Evolutionary conservation across 2,329 filamentous ascomycete species (phyloP), one percentile per base, ranked within the genome.

Genomic region (Arachnomyces sp.): DNA sequence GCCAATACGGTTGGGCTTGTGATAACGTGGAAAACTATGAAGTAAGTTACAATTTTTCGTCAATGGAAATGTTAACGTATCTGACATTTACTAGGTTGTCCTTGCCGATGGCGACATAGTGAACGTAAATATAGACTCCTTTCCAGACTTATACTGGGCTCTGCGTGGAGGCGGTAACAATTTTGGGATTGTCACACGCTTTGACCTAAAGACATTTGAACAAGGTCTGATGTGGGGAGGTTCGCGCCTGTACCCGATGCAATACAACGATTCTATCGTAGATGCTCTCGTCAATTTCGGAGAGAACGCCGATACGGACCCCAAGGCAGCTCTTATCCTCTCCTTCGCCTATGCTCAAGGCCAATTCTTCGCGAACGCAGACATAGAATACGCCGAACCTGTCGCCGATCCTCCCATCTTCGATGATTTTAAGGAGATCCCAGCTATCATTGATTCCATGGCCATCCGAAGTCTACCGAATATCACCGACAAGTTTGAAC

Each of bases 91-190:
- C 49, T 17, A 52, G 37, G 34, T 47, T 9, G 36, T 78, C 4
- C 59, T 75, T 2, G 65, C 68, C n/a, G 63, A 71, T 43, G 68
- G 71, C 4, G 52, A 58, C 4, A 59, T 74, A 28, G 55, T 71
- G 17, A 66, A 61, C 3, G 71, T 67, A 2, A 67, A 61, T 4
- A 48, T 53, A 6, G 53, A 48, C 1, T 51, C 59, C 12, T 57
- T 76, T 43, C 46, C 61, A 0, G 72, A 76, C 39, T 58, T 79
- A 5, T 76, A 63, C 54, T 61, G 59, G 47, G 71, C 67, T 0
- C 62, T 77, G 5, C 67, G 68, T 39, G 74, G 74, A 11, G 73
- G 74, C 13, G 69, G 68, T 13, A 73, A 68, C 55, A 74, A 72
- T 48, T 74, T 69, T 44, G 73, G 71, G 34, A 25, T 65, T 31